Evolutionary conservation across 441 rosid genomes (phyloP), one percentile per base, ranked within the genome.

Genomic region (Flueggea neowawraea): DNA sequence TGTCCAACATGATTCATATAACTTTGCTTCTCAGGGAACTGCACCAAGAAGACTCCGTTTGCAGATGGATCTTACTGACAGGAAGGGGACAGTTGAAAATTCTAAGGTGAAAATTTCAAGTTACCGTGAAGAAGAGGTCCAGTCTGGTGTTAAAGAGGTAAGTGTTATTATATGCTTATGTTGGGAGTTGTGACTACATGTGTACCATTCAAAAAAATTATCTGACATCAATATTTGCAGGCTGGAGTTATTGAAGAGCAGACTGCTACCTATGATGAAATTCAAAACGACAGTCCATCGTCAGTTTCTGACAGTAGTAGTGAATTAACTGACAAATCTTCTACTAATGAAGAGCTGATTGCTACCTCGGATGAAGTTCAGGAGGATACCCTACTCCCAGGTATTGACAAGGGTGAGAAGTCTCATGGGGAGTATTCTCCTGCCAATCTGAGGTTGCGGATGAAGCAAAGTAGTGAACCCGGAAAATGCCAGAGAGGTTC

Each of bases 21-120:
- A 60, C 62, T 52, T 63, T 36, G 64, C 47, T 49, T 6, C n/a
- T 68, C 95, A 86, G 74, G 98, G 95, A 55, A 82, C 84, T 74
- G 98, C 96, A 62, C 72, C 78, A 44, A 87, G 95, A 75, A 84
- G 98, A 80, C 59, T 89, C 49, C 83, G 78, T 15, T 75, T 89
- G 66, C 84, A 66, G 55, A 15, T 62, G 3, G 60, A 67, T 4
- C 54, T 0, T 49, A 44, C 77, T 36, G 41, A 36, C 41, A 36
- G 41, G 11, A 11, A 54, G 43, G 66, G 47, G 8, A 31, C 63
- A 11, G 33, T 16, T 54, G 61, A 56, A n/a, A 54, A 60, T 49
- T 56, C 47, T 56, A 60, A 60, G 51, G 55, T 33, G 53, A 62
- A 47, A 55, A 68, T 57, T 59, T 41, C 28, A 11, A 58, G 60